Conservation (phyloP, 2,329 filamentous ascomycete genomes). For the Trichoderma sp. region DNA sequence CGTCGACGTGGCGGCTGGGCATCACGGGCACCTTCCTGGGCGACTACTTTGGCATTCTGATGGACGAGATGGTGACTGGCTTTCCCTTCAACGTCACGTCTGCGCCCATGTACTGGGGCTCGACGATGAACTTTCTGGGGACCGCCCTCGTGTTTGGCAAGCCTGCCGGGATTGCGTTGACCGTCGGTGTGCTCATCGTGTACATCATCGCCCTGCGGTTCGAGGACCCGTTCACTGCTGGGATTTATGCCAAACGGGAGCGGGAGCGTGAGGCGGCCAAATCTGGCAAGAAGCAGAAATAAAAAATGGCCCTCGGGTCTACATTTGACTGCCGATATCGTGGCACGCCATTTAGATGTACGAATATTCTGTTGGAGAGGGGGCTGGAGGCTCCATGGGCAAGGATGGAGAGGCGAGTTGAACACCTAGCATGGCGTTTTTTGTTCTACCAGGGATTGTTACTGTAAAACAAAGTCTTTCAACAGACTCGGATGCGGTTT, state of each 20-base stretch:
- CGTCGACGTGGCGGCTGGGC: conserved; percentile 87
- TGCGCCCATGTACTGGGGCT: conserved; percentile 96
- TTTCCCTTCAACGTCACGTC: conserved; percentile 93
- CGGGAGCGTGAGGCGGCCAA: conserved; percentile 48
- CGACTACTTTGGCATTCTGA: conserved; percentile 97
- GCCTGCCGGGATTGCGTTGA: conserved; percentile 78
- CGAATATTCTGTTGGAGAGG: background rate
- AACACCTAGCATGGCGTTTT: conserved; percentile 14
- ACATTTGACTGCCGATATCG: background rate
- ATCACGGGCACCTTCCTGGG: conserved; percentile 95
- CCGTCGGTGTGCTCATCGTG: conserved; percentile 68
- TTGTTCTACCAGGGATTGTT: background rate
- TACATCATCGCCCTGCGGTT: conserved; percentile 79
- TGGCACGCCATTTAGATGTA: background rate
- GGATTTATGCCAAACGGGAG: conserved; percentile 87
- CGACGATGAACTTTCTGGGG: conserved; percentile 86
- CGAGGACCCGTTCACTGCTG: conserved; percentile 92
- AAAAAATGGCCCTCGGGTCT: conserved; percentile 24
- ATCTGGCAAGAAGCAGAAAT: conserved; percentile 52
- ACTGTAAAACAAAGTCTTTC: conserved; percentile 17
- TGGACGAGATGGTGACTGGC: conserved; percentile 89
- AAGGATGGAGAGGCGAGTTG: background rate
- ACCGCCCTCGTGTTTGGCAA: conserved; percentile 81
- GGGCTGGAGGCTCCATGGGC: background rate
- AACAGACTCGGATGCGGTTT: conserved; percentile 21